Percentiles rank a stretch among this genome's conserved stretches.
Conservation (phyloP, 306 rosid genomes). For the Citrullus mucosospermus region DNA sequence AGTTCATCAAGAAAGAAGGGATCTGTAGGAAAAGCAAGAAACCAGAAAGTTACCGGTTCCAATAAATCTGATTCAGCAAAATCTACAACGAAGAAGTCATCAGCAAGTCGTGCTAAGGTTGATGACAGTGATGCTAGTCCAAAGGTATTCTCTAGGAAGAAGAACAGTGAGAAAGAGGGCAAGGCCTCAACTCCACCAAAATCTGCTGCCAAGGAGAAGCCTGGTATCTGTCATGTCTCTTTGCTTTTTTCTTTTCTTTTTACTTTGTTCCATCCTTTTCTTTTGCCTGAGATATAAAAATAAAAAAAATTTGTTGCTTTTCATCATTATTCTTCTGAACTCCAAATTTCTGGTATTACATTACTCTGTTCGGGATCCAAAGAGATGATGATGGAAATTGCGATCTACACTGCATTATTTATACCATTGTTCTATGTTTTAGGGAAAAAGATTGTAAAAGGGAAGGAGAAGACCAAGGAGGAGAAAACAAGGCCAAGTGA, state of each 20-base stretch:
- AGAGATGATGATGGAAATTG: neutral
- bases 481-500: slow-evolving; percentile 49
- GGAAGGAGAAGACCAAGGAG: slow-evolving; percentile 59
- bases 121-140: slow-evolving; percentile 59
- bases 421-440: neutral
- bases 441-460: slow-evolving; percentile 51
- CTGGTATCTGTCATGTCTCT: slow-evolving; percentile 28
- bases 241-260: neutral
- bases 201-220: slow-evolving; percentile 57
- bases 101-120: slow-evolving; percentile 27
- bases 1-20: slow-evolving; percentile 48
- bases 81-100: slow-evolving; percentile 39
- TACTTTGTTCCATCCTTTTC: neutral
- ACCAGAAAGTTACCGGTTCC: slow-evolving; percentile 29
- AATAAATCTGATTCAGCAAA: slow-evolving; percentile 39
- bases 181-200: slow-evolving; percentile 38
- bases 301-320: neutral
- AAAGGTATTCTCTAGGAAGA: slow-evolving; percentile 80
- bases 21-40: slow-evolving; percentile 41
- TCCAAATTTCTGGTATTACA: neutral
- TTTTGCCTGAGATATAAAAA: neutral
- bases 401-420: neutral
- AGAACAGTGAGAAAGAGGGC: slow-evolving; percentile 38
- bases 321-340: neutral
- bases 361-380: neutral